These are phyloP conservation scores for Naumovozyma dairenensis DNA, from an alignment of 805 yeast species.

Conservation along the genomic window DNA sequence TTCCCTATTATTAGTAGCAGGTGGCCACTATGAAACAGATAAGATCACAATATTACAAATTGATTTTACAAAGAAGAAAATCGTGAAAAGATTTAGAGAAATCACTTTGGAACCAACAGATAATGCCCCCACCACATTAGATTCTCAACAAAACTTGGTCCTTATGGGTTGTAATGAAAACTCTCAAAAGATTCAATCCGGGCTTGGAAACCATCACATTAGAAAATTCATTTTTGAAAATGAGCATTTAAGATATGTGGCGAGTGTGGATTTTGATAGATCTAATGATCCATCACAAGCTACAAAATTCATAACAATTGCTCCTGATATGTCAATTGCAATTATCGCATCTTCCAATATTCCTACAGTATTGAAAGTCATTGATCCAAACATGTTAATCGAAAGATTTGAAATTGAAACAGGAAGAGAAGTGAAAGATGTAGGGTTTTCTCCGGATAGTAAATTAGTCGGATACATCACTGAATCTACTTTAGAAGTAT, in stretches of 20 bases:
- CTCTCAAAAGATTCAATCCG: conserved; percentile 45
- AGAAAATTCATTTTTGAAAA: conserved; percentile 54
- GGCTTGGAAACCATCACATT: conserved; percentile 54
- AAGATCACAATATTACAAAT: conserved; percentile 60
- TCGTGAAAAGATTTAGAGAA: conserved; percentile 53
- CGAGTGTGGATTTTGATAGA: conserved; percentile 47
- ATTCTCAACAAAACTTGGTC: conserved; percentile 39
- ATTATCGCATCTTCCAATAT: conserved; percentile 58
- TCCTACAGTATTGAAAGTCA: conserved; percentile 55
- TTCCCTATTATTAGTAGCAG: conserved; percentile 58
- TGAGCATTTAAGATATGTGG: conserved; percentile 51
- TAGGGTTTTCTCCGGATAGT: conserved; percentile 59
- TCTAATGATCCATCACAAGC: conserved; percentile 44
- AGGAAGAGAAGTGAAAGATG: conserved; percentile 49
- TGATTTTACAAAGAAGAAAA: conserved; percentile 39
- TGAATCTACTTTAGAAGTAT: conserved; percentile 36
- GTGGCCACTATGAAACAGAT: conserved; percentile 66
- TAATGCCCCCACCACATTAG: conserved; percentile 85
- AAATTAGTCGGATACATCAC: conserved; percentile 57
- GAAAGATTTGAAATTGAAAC: conserved; percentile 47
- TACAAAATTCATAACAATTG: conserved; percentile 45
- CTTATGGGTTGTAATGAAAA: conserved; percentile 72
- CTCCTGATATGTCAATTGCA: conserved; percentile 52
- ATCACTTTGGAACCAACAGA: conserved; percentile 51
- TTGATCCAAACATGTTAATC: conserved; percentile 47